Evolutionary conservation across 2,329 filamentous ascomycete species (phyloP).

Genomic region (Colletotrichum gigasporum): DNA sequence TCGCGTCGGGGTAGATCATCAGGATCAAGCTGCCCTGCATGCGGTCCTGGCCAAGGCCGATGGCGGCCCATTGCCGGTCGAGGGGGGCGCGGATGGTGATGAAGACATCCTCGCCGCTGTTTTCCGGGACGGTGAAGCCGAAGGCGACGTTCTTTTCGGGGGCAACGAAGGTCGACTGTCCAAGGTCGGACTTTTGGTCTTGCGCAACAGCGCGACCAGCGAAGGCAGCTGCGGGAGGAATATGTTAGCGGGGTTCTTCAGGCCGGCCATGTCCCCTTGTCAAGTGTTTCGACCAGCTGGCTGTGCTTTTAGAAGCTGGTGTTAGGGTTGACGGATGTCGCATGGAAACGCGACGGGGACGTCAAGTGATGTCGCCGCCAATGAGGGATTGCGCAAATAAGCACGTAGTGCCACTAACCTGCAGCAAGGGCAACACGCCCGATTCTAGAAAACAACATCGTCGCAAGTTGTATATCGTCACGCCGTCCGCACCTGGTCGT

Average conservation of each 20-base stretch:
- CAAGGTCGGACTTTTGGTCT: conserved; percentile 37
- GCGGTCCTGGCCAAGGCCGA: conserved; percentile 62
- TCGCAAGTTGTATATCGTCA: not conserved
- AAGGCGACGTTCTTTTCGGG: conserved; percentile 56
- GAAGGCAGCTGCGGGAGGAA: conserved; percentile 24
- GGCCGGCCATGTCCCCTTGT: no score
- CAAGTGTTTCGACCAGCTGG: no score
- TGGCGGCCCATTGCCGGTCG: conserved; percentile 59
- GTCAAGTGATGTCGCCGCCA: not conserved
- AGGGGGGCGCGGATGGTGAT: conserved; percentile 61
- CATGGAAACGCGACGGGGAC: not conserved
- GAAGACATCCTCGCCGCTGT: conserved; percentile 58
- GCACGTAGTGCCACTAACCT: conserved; percentile 26
- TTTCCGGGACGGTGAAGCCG: conserved; percentile 58
- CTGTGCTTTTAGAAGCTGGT: not conserved
- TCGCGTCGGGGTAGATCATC: conserved; percentile 60
- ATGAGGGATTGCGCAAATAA: not conserved
- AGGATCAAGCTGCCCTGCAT: conserved; percentile 64
- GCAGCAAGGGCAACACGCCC: conserved; percentile 28
- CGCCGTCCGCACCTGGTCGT: not conserved
- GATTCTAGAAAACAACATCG: conserved; percentile 30
- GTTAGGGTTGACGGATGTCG: not conserved
- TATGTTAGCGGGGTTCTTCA: conserved; percentile 6
- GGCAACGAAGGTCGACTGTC: conserved; percentile 55
- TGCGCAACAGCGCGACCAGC: conserved; percentile 37